Conservation (phyloP, 352 stramenopile genomes). For the Pythium volutum region DNA sequence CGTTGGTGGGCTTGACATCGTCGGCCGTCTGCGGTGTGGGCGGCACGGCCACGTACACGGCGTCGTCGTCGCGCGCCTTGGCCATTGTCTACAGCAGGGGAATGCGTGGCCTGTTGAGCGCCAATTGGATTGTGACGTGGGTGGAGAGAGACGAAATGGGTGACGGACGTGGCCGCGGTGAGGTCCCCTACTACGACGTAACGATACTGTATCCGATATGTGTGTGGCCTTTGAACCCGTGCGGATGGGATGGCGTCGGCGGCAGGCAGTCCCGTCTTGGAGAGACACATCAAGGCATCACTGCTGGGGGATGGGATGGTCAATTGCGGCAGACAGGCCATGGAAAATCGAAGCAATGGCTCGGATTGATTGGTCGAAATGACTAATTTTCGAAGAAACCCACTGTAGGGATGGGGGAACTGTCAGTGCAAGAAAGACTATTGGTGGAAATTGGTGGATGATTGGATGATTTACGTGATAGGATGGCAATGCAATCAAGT, state of each 20-base stretch:
- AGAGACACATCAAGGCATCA: no score
- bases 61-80: slow-evolving; percentile 8
- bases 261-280: no score
- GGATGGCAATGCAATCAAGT: not conserved
- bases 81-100: not conserved
- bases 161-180: not conserved
- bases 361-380: not conserved
- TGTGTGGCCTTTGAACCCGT: no score
- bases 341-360: not conserved
- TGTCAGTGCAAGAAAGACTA: not conserved
- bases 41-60: slow-evolving; percentile 20
- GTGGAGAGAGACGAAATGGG: not conserved
- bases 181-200: no score
- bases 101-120: not conserved
- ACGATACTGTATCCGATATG: no score
- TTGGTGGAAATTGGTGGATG: not conserved
- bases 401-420: not conserved
- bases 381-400: not conserved
- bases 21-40: slow-evolving; percentile 10
- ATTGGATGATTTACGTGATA: not conserved
- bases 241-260: not conserved
- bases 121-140: not conserved
- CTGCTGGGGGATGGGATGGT: not conserved
- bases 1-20: not conserved
- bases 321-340: not conserved